Percentiles rank a stretch among this genome's conserved stretches.
phyloP scores from a whole-genome alignment of 331 rosid genomes.

The Phaseolus coccineus region DNA sequence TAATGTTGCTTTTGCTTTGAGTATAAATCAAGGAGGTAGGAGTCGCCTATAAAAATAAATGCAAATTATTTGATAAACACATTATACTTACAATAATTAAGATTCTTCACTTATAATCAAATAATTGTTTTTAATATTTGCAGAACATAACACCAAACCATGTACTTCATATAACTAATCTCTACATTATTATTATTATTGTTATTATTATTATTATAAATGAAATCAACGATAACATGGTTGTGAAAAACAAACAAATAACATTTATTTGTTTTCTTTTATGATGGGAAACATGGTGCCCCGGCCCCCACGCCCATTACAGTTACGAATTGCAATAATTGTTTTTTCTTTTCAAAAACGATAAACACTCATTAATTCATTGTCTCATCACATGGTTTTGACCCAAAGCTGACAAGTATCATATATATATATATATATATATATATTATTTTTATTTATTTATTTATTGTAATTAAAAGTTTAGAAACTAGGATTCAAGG shows the following conservation, averaged over 20 bases:
- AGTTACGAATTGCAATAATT: neutral
- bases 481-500: no score
- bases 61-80: neutral
- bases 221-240: neutral
- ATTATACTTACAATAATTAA: neutral
- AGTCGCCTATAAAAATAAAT: neutral
- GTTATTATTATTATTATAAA: neutral
- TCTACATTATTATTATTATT: neutral
- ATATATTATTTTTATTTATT: no score
- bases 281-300: neutral
- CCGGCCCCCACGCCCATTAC: neutral
- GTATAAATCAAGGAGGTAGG: no score
- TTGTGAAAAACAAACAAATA: neutral
- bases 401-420: neutral
- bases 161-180: neutral
- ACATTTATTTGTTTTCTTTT: neutral
- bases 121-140: neutral
- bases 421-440: no score
- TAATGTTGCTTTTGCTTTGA: neutral
- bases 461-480: no score
- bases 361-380: neutral
- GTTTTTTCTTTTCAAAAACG: neutral
- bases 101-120: constrained; percentile 3
- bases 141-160: neutral
- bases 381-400: neutral